Evolutionary conservation across 371 early-diverging fungal species (phyloP).

Genomic region (Fennellomyces sp.): DNA sequence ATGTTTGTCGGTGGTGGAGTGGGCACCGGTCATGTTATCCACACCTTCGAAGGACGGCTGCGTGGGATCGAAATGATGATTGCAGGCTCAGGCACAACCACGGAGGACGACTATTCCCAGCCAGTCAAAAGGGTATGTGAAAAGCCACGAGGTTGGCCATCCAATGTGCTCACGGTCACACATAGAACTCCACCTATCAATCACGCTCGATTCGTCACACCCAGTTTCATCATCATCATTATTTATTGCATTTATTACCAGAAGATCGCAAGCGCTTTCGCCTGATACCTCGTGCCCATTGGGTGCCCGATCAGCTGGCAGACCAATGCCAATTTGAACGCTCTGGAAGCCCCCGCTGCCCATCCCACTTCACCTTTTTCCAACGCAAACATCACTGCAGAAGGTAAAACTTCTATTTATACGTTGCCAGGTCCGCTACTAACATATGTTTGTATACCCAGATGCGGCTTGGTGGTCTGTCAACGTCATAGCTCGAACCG

Average conservation of each 20-base stretch:
- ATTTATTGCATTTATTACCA: slow-evolving; percentile 28
- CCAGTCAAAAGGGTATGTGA: not conserved
- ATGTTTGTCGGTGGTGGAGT: slow-evolving; percentile 51
- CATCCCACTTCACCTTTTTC: slow-evolving; percentile 31
- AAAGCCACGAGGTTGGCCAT: slow-evolving; percentile 5
- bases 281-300: slow-evolving; percentile 29
- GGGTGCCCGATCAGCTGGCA: slow-evolving; percentile 40
- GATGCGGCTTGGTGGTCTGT: slow-evolving; percentile 42
- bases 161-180: no score
- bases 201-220: slow-evolving; percentile 19
- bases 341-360: not conserved
- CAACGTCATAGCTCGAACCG: slow-evolving; percentile 43
- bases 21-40: slow-evolving; percentile 48
- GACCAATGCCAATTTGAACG: slow-evolving; percentile 38
- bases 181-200: not conserved
- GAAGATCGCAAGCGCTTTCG: slow-evolving; percentile 33
- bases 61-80: slow-evolving; percentile 47
- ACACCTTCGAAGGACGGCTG: slow-evolving; percentile 31
- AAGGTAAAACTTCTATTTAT: slow-evolving; percentile 12
- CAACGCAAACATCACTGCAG: slow-evolving; percentile 48
- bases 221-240: slow-evolving; percentile 34
- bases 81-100: slow-evolving; percentile 40
- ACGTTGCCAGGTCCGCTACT: not conserved
- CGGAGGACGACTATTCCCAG: slow-evolving; percentile 4
- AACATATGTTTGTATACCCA: slow-evolving; percentile 5